Evolutionary conservation across 331 rosid genomes (phyloP).

Genomic region (Prunus yedoensis): DNA sequence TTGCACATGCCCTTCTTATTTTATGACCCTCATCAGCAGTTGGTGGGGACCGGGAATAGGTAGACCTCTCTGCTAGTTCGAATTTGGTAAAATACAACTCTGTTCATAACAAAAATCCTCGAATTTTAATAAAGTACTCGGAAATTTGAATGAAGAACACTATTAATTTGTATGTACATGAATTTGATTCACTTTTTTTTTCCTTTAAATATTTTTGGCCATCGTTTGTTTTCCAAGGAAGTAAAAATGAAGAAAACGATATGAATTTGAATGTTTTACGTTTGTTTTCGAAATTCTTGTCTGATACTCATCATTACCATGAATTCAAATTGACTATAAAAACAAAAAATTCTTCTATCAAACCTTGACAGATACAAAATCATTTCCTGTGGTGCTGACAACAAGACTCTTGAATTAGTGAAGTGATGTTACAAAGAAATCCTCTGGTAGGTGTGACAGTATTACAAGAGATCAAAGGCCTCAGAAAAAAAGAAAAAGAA

Average conservation of each 20-base stretch:
- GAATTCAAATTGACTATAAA: not conserved
- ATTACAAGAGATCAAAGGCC: not conserved
- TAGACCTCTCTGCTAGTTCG: not conserved
- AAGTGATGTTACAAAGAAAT: slow-evolving; percentile 19
- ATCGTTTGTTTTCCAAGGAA: no score
- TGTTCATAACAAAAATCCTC: no score
- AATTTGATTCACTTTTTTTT: no score
- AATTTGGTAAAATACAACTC: no score
- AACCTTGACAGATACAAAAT: not conserved
- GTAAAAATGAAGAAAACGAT: no score
- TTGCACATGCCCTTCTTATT: not conserved
- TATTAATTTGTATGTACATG: no score
- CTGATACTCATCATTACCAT: not conserved
- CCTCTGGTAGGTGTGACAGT: not conserved
- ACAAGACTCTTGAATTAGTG: slow-evolving; percentile 1
- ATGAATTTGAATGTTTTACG: not conserved
- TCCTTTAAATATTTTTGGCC: no score
- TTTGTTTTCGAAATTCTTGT: not conserved
- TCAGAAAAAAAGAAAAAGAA: not conserved
- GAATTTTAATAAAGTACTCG: no score
- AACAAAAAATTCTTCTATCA: not conserved
- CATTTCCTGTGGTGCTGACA: slow-evolving; percentile 22
- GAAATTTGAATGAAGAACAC: no score
- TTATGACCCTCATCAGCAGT: not conserved
- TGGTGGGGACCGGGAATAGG: not conserved